Conservation (phyloP, 129 eudicot species). For the Gnaphalium uliginosum region DNA sequence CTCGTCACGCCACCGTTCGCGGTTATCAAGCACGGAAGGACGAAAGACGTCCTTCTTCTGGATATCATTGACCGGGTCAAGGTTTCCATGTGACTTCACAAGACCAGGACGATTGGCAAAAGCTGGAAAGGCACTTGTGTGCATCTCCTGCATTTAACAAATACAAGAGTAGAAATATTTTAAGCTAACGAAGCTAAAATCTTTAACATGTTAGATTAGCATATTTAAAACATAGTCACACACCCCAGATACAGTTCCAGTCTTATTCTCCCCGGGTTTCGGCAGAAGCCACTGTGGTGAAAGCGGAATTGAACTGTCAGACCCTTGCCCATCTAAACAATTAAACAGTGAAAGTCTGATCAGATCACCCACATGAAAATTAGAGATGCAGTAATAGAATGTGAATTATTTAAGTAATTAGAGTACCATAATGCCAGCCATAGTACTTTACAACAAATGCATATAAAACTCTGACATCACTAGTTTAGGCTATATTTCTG, state of each 20-base stretch:
- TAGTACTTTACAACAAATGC: background rate
- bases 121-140: constrained; percentile 44
- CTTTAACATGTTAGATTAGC: background rate
- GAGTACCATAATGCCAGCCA: background rate
- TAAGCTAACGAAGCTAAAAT: background rate
- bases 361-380: background rate
- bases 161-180: background rate
- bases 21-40: constrained; percentile 78
- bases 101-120: constrained; percentile 39
- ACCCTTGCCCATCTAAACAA: constrained; percentile 64
- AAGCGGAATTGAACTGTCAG: constrained; percentile 81
- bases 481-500: background rate
- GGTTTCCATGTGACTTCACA: constrained; percentile 53
- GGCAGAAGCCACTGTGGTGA: constrained; percentile 99
- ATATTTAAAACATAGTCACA: constrained; percentile 23
- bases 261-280: constrained; percentile 80
- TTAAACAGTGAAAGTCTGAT: constrained; percentile 19
- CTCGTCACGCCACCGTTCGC: constrained; percentile 96
- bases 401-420: background rate
- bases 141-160: constrained; percentile 51
- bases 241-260: constrained; percentile 66
- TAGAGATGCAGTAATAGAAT: background rate
- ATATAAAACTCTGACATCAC: background rate
- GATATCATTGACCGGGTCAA: constrained; percentile 44
- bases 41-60: constrained; percentile 82